A percentile compares a stretch with the other conserved stretches of the same genome.
phyloP scores from a whole-genome alignment of 352 stramenopile genomes.

The Plasmopara viticola region DNA sequence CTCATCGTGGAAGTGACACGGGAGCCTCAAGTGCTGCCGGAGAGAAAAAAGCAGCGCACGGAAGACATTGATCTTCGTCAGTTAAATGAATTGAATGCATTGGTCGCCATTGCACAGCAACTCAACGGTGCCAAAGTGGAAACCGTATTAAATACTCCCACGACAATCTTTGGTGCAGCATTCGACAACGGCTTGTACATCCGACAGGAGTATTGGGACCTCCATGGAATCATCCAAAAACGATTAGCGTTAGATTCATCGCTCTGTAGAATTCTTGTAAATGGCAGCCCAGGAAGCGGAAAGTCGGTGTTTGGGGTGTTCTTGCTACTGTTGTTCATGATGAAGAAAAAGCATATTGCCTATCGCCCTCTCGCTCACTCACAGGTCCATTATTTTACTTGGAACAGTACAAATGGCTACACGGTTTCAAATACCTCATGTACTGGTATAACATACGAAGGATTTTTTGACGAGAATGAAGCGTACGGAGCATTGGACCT shows the following conservation, averaged over 20 bases:
- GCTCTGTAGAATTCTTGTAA: constrained; percentile 7
- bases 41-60: constrained; percentile 2
- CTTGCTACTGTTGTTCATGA: constrained; percentile 19
- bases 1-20: too few species aligned
- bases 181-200: not conserved
- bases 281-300: constrained; percentile 14
- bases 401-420: constrained; percentile 5
- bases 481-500: not conserved
- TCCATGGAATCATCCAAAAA: not conserved
- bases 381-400: constrained; percentile 3
- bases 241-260: not conserved
- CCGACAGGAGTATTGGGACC: not conserved
- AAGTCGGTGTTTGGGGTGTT: constrained; percentile 23
- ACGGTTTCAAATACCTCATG: not conserved
- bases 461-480: constrained; percentile 15
- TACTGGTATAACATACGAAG: constrained; percentile 6
- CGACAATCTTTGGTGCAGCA: not conserved
- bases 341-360: constrained; percentile 9
- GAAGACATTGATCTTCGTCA: not conserved
- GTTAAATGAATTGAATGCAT: not conserved
- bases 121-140: not conserved
- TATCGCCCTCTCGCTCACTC: not conserved
- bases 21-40: too few species aligned
- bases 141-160: not conserved
- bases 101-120: not conserved